Evolutionary conservation across 192 early-diverging fungal genomes (phyloP), one percentile per base, ranked within the genome.

Genomic region (Coemansia furcata): DNA sequence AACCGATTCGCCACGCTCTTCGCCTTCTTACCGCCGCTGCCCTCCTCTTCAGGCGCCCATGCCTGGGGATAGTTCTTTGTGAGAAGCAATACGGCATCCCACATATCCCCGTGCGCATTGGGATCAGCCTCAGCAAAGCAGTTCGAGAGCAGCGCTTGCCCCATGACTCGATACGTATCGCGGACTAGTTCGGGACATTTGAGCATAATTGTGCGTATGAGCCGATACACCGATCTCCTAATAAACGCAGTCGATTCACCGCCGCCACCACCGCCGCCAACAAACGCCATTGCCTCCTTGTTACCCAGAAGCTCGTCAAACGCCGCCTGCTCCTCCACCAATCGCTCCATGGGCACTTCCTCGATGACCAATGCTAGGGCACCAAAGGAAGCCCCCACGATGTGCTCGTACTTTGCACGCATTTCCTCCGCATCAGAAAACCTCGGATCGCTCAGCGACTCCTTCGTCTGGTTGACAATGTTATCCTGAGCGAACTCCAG

Each of bases 61-160:
- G 83, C 84, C 36, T 86, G 67, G 3, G 91, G 89, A 46, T 87
- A 89, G 36, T 78, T 86, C 60, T 88, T 92, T 2, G 91, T 93
- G 26, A 91, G 79, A 10, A 94, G 65, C 60, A 97, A 74, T 7
- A 97, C 69, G 7, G 97, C 82, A 65, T 97, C 93, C 94, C 95
- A 97, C 72, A 98, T 79, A 26, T 93, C 92, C 6, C 85, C 77
- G 62, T 94, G 91, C 21, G 85, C 89, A 4, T 84, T 77, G 0
- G 84, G 61, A 21, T 94, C 92, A 77, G 86, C 88, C 60, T 98
- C 95, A 1, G 67, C 71, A 72, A 98, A 93, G 33, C 85, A 87
- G 39, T 82, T 79, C 9, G 79, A 69, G 32, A 91, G 85, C 63
- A 95, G 89, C 4, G 72, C 65, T 8, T 73, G 85, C 15, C 83